Base-by-base conservation (phyloP, 805 yeast genomes). In the Deakozyma indianensis region DNA sequence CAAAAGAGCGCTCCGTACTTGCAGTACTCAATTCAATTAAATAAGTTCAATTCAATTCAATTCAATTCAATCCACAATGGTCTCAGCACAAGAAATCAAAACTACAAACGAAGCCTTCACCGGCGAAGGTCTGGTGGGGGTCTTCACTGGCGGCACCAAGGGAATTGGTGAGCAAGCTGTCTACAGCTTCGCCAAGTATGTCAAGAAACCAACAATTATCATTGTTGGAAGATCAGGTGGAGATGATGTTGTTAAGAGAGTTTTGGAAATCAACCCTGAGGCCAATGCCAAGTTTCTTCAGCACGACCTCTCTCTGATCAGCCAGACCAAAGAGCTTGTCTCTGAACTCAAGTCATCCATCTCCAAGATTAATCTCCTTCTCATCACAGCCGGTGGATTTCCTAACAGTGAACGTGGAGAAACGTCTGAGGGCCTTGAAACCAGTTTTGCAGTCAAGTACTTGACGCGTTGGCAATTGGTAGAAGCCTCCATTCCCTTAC, bases 131-230 rank as follows among this genome's bases (percentile, higher is more conserved):
- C 38, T 32, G 5, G 38, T 32, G 16, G 38, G 38, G 18, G 56
- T 56, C 4, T 50, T 56, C 23, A 47, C 53, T 14, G 62, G 62
- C 4, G 62, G 54, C 9, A 58, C 62, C 4, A 47, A 48, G 5
- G 62, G 62, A 23, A 55, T 58, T 35, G 62, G 62, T 9, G 54
- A 54, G 22, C 47, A 50, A 41, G 48, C 58, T 14, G 57, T 58
- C 24, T 56, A 53, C 44, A 41, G 47, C 18, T 53, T 54, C 43
- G 62, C 59, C 11, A 43, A 43, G 28, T 48, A 55, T 42, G 50
- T 51, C 27, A 47, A 48, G 16, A 21, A 18, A 24, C 61, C 62
- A 9, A 54, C 50, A 3, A 47, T 58, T 21, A 55, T 56, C 49
- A 48, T 58, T 35, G 47, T 58, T 27, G 62, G 62, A 1, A 47